These are phyloP conservation scores for Aeschynomene evenia DNA, from an alignment of 306 rosid genomes.

Conservation along the genomic window DNA sequence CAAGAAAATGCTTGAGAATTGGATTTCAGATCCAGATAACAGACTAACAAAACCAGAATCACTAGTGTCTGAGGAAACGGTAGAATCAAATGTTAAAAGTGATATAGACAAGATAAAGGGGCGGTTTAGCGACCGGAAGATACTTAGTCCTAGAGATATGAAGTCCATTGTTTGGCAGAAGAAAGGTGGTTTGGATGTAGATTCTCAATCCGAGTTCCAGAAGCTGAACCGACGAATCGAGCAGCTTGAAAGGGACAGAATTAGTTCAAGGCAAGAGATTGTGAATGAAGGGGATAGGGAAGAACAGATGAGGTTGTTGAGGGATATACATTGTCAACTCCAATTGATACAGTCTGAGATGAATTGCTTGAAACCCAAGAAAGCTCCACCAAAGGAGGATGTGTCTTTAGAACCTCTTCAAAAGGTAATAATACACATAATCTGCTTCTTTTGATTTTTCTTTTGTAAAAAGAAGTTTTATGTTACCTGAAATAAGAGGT, in stretches of 20 bases:
- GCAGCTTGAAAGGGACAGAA: constrained; percentile 59
- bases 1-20: constrained; percentile 36
- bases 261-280: constrained; percentile 51
- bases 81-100: constrained; percentile 33
- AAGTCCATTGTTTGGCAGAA: constrained; percentile 22
- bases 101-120: constrained; percentile 47
- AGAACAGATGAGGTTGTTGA: constrained; percentile 67
- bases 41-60: constrained; percentile 52
- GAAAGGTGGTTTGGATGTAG: constrained; percentile 30
- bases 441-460: constrained; percentile 19
- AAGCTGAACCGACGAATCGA: constrained; percentile 59
- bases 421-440: constrained; percentile 48
- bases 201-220: constrained; percentile 50
- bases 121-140: constrained; percentile 30
- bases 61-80: constrained; percentile 35
- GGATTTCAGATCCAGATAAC: constrained; percentile 45
- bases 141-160: constrained; percentile 31
- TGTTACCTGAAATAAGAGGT: not conserved
- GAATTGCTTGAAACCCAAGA: constrained; percentile 39
- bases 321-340: constrained; percentile 66
- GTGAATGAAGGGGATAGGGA: constrained; percentile 45
- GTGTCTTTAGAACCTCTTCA: constrained; percentile 39
- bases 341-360: constrained; percentile 54
- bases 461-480: no score
- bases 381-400: constrained; percentile 43